Evolutionary conservation across 176 grass and related monocot genomes (phyloP), one percentile per base, ranked within the genome.

Genomic region (Pontederia paniculata): DNA sequence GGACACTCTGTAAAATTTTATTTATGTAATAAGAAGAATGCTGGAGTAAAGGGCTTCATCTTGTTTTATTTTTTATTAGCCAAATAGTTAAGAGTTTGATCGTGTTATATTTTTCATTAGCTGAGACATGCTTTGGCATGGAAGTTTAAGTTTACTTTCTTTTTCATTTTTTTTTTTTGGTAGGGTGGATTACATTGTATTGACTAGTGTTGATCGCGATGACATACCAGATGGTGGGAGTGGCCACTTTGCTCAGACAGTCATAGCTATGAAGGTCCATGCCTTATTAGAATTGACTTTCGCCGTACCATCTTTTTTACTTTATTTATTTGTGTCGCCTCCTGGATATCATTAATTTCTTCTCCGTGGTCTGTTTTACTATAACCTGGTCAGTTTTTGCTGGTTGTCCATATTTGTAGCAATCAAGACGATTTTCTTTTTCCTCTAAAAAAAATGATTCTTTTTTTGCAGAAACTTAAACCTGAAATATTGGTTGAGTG

Each of bases 191-290:
- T 91, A 90, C 66, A 73, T 97, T 53, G 91, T 90, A 52, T 71
- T 84, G 43, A 90, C 91, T 62, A 97, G 93, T 48, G 93, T 97
- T 14, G 93, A 97, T 54, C 84, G 83, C 54, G 83, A 97, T 77
- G 93, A 91, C 57, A 58, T 97, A 2, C 86, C 86, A 55, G 86
- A 97, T 54, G 86, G 86, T 60, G 86, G 93, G 66, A 91, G 93
- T 43, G 43, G 69, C 49, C 93, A 97, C 77, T 97, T 97, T 72
- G 66, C 86, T 1, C 63, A 97, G 52, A 91, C 93, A 23, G 86
- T 91, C 20, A 84, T 45, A 74, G 68, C 80, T 51, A 69, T 97
- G 2, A 88, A 97, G 93, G 93, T 97, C 57, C 44, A 44, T n/a
- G n/a, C 49, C 12, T 48, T 23, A 55, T 43, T 57, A 72, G 5